These are phyloP conservation scores for Podosphaera xanthii DNA, from an alignment of 2,329 filamentous ascomycete genomes.

Conservation along the genomic window DNA sequence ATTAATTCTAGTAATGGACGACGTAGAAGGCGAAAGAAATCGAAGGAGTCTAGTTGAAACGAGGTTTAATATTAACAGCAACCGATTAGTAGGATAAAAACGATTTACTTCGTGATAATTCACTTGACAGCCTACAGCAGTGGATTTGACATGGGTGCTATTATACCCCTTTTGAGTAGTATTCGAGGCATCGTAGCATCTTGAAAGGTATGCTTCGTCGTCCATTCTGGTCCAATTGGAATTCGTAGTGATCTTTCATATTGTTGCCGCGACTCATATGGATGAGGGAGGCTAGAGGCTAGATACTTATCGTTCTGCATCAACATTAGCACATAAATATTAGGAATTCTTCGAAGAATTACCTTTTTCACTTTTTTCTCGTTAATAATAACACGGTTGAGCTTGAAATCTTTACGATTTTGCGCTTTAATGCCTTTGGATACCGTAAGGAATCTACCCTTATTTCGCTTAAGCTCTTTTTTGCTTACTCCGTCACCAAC, in stretches of 20 bases:
- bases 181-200: constrained; percentile 71
- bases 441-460: constrained; percentile 37
- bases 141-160: constrained; percentile 71
- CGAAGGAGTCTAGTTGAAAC: too few species aligned
- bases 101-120: too few species aligned
- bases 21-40: too few species aligned
- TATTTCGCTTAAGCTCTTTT: constrained; percentile 39
- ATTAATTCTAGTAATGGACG: too few species aligned
- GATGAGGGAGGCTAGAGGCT: constrained; percentile 62
- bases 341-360: constrained; percentile 10
- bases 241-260: constrained; percentile 75
- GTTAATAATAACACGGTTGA: constrained; percentile 73
- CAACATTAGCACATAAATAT: constrained; percentile 2
- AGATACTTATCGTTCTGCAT: constrained; percentile 63
- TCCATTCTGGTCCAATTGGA: constrained; percentile 84
- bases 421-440: constrained; percentile 51
- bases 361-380: constrained; percentile 82
- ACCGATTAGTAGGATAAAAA: too few species aligned
- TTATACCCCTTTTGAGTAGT: constrained; percentile 74
- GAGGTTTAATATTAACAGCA: too few species aligned
- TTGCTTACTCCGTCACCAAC: constrained; percentile 61
- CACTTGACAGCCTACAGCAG: constrained; percentile 6
- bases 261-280: constrained; percentile 70
- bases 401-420: constrained; percentile 59
- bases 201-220: constrained; percentile 89